Base-by-base conservation (phyloP, 768 basidiomycete species). In the Albatrellus ellisii region DNA sequence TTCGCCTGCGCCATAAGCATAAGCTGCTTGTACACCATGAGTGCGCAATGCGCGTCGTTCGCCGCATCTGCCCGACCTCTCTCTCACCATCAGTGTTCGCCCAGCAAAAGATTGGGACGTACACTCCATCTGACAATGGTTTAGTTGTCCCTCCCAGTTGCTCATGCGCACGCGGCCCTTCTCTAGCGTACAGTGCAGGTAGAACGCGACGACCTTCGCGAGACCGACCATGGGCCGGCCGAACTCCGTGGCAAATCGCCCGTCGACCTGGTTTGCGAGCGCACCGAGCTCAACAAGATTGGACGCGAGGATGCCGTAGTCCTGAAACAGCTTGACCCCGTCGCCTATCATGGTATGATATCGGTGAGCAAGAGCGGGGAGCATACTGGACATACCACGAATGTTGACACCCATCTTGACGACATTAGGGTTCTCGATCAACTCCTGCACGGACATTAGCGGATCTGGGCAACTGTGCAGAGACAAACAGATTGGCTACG, bases 331-430 rank as follows among this genome's bases (percentile, higher is more conserved):
- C 46, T 73, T 73, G 47, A 60, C 52, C 4, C 69, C 71, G 22
- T 73, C 71, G 24, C 67, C 71, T 72, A 36, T 15, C 11, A n/a
- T n/a, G 18, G 28, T 28, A 9, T 17, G 27, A 21, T 24, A 14
- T 4, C 15, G 8, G 10, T 18, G 9, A 37, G 26, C 24, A 9
- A 14, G 26, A 22, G 22, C 2, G 5, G 14, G 20, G 5, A 1
- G 26, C 47, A 36, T 24, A 27, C 2, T 22, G 38, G 28, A 59
- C 67, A 42, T 39, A 71, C 70, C 64, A 22, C 61, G 54, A 39
- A 72, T 72, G 42, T 72, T 71, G 6, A 61, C 68, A 14, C 73
- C 73, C 3, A 62, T 55, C 48, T 74, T 73, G 27, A 62, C 39
- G 10, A 67, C 54, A 9, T 54, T 45, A 11, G 61, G 52, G 11